Evolutionary conservation across 768 basidiomycete species (phyloP), one percentile per base, ranked within the genome.

Genomic region (Neoboletus magnificus): DNA sequence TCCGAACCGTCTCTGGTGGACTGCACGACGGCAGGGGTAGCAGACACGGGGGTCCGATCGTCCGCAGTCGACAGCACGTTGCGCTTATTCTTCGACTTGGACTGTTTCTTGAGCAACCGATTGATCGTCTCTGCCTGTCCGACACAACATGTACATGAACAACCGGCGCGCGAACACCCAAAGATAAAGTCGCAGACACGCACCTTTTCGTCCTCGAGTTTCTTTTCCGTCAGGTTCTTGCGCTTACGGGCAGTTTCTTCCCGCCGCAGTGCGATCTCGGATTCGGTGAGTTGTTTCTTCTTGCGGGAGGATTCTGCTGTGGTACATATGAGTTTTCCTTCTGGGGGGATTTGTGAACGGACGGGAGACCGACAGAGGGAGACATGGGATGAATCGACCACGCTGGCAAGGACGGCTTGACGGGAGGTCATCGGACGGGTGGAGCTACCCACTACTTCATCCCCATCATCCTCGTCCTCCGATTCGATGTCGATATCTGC

Each of bases 241-340:
- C 92, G 79, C 71, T 92, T 93, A 36, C 91, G 76, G 0, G 89
- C 89, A 0, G 86, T 90, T 66, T 94, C 92, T 62, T 92, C 89
- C 20, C 86, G 77, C 39, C 85, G 79, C 3, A 91, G 73, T 0
- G 88, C 88, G 4, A 91, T 75, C 68, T 91, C 89, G 2, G 82
- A 78, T 56, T 87, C 86, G 9, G 84, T 90, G 8, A 89, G 73
- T 9, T 82, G 79, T 62, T 86, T 85, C 69, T 88, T 90, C 23
- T 35, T 48, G 9, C 47, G 33, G 13, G 47, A 48, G 16, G 47
- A 36, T 48, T 36, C 33, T n/a, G 22, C 47, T 25, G 29, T 45
- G 44, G 44, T 29, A 6, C 27, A 13, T 1, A 12, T 30, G n/a
- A 45, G 44, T n/a, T 5, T 7, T 18, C 36, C 25, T n/a, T 25